Evolutionary conservation across 164 flowering plant genomes (phyloP).

Genomic region (Umbilicus rupestris): DNA sequence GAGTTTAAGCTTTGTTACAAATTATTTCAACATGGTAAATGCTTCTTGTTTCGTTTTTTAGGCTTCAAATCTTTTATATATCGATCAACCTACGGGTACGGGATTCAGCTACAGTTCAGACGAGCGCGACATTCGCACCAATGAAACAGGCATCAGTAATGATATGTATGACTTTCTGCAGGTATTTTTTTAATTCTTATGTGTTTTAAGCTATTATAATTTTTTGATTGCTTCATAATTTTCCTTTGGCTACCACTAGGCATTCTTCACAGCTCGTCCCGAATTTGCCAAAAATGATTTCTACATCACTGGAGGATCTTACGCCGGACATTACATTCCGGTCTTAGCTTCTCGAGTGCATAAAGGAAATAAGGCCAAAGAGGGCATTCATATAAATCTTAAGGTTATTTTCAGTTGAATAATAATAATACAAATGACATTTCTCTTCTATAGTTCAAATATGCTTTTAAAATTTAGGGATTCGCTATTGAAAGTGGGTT

Average conservation of each 20-base stretch:
- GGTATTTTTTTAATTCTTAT: too few relatives aligned
- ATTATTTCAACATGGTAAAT: not conserved
- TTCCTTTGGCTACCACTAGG: slow-evolving; percentile 11
- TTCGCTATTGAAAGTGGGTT: slow-evolving; percentile 33
- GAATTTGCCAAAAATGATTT: slow-evolving; percentile 27
- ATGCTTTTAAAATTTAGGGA: slow-evolving; percentile 17
- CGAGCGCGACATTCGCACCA: slow-evolving; percentile 20
- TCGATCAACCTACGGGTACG: slow-evolving; percentile 32
- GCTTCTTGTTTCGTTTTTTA: not conserved
- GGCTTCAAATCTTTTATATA: slow-evolving; percentile 27
- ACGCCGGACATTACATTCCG: slow-evolving; percentile 20
- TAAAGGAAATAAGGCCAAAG: slow-evolving; percentile 25
- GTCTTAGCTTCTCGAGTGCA: slow-evolving; percentile 17
- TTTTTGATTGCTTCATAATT: not conserved
- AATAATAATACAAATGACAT: too few relatives aligned
- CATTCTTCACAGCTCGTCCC: slow-evolving; percentile 28
- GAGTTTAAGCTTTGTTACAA: not conserved
- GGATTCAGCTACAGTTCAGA: slow-evolving; percentile 29
- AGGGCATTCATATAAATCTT: slow-evolving; percentile 25
- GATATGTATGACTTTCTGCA: slow-evolving; percentile 32
- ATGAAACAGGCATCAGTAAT: slow-evolving; percentile 23
- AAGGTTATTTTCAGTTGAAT: slow-evolving; percentile 14
- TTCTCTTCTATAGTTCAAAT: not conserved
- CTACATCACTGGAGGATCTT: slow-evolving; percentile 28
- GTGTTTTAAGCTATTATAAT: too few relatives aligned